A percentile compares a stretch with the other conserved stretches of the same genome.
Conservation (phyloP, 2,329 filamentous ascomycete genomes). For the Fusarium beomiforme region DNA sequence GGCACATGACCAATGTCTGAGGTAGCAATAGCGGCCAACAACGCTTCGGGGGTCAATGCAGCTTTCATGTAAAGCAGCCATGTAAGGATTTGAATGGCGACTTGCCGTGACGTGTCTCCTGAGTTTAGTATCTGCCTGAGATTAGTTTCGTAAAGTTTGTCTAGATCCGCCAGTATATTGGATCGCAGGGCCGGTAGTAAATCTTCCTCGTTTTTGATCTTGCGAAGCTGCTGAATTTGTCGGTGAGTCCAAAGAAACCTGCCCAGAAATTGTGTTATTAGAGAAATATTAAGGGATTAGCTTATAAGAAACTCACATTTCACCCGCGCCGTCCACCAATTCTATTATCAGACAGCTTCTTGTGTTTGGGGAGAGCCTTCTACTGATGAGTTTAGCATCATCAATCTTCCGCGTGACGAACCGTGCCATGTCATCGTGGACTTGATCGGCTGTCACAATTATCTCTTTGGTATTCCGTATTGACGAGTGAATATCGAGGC, state of each 20-base stretch:
- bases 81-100: neutral
- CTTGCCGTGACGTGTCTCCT: neutral
- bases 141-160: neutral
- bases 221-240: neutral
- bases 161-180: neutral
- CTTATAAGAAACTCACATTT: neutral
- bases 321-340: neutral
- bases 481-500: neutral
- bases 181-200: neutral
- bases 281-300: rapidly evolving
- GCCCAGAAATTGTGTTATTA: neutral
- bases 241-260: neutral
- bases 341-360: neutral
- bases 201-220: neutral
- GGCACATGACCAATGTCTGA: neutral
- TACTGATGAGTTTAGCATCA: neutral
- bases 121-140: neutral
- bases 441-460: neutral
- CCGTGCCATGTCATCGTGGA: neutral
- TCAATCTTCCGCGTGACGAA: neutral
- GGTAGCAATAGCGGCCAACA: neutral
- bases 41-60: neutral
- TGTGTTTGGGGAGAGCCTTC: neutral
- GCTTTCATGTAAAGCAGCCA: neutral
- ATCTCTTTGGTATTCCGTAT: neutral